Conservation (phyloP, 768 basidiomycete genomes). For the Trichaptum fuscoviolaceum region DNA sequence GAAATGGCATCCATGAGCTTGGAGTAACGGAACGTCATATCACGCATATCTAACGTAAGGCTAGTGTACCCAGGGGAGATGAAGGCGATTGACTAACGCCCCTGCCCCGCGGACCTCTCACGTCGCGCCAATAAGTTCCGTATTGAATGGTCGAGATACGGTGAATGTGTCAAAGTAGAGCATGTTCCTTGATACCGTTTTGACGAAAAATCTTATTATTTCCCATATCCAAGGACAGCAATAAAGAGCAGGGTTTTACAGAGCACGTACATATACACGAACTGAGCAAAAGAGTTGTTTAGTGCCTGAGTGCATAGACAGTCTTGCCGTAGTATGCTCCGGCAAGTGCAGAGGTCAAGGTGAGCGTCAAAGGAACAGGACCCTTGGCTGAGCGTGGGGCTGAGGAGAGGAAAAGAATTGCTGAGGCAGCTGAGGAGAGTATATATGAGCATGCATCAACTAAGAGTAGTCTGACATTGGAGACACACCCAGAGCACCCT, state of each 20-base stretch:
- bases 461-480: not conserved
- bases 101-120: too few species aligned
- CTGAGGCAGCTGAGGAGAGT: slow-evolving; percentile 57
- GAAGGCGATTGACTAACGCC: too few species aligned
- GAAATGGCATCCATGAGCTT: too few species aligned
- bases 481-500: slow-evolving; percentile 64
- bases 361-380: slow-evolving; percentile 61
- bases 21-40: too few species aligned
- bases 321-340: slow-evolving; percentile 67
- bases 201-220: not conserved
- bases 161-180: too few species aligned
- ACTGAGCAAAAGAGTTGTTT: slow-evolving; percentile 1
- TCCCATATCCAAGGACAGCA: not conserved
- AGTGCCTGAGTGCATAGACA: slow-evolving; percentile 33
- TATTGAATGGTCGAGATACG: too few species aligned
- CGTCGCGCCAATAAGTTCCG: too few species aligned
- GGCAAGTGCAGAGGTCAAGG: slow-evolving; percentile 54
- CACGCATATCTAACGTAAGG: too few species aligned
- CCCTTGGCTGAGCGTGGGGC: slow-evolving; percentile 68
- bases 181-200: not conserved
- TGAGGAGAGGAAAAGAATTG: slow-evolving; percentile 68
- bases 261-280: not conserved
- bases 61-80: too few species aligned
- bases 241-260: not conserved
- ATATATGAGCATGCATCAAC: not conserved